phyloP scores from a whole-genome alignment of 768 basidiomycete species.

The Mycena chlorophos region DNA sequence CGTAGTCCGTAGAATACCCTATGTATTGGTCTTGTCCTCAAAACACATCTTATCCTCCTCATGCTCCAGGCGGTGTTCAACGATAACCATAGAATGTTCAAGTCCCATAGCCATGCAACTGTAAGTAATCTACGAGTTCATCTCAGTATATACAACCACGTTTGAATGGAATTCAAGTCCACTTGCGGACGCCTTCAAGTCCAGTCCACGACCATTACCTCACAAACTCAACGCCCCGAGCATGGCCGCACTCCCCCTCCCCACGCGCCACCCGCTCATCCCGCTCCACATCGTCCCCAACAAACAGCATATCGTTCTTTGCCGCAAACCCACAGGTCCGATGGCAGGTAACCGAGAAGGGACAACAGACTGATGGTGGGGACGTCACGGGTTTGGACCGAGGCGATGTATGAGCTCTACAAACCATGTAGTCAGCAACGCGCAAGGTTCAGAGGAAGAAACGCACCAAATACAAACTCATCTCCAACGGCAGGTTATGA shows the following conservation, averaged over 20 bases:
- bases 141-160: too few relatives aligned
- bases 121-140: too few relatives aligned
- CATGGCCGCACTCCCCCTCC: slow-evolving; percentile 50
- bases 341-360: background rate
- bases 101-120: too few relatives aligned
- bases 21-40: too few relatives aligned
- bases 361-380: slow-evolving; percentile 56
- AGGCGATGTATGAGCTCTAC: slow-evolving; percentile 67
- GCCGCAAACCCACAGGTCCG: slow-evolving; percentile 51
- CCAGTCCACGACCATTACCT: too few relatives aligned
- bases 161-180: background rate
- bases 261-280: slow-evolving; percentile 50
- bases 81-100: too few relatives aligned
- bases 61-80: too few relatives aligned
- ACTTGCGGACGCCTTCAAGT: slow-evolving; percentile 12
- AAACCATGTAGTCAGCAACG: background rate
- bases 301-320: slow-evolving; percentile 59
- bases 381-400: slow-evolving; percentile 59
- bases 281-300: slow-evolving; percentile 27
- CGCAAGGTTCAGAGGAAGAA: background rate
- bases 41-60: too few relatives aligned
- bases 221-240: slow-evolving; percentile 37
- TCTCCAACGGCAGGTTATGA: slow-evolving; percentile 69
- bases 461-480: slow-evolving; percentile 57
- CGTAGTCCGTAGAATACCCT: too few relatives aligned